Base-by-base conservation (phyloP, 768 basidiomycete species). In the Hericium alpestre region DNA sequence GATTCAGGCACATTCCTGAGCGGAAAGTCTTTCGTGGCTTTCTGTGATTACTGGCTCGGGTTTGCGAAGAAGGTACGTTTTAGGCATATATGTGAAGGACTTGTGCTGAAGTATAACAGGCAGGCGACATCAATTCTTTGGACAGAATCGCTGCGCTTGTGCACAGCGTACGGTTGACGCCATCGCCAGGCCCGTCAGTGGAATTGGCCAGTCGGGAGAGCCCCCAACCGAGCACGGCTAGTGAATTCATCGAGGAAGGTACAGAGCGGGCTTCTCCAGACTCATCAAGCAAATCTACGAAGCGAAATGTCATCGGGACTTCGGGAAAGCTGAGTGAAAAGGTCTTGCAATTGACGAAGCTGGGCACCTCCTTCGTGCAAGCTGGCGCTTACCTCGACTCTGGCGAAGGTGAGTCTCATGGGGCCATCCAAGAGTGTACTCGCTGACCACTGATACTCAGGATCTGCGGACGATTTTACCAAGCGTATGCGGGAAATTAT, bases 11-110 rank as follows among this genome's bases (percentile, higher is more conserved):
- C 38, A 0, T 84, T 85, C 59, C 60, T 80, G 56, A 67, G 67
- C 15, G 81, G 81, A 2, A 74, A 70, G 50, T 73, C 76, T 0
- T 91, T 86, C 63, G 59, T 80, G 13, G 72, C 73, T 8, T 79
- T 86, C 66, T 89, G 87, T 65, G 86, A 90, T 60, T 81, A 79
- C 55, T 89, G 89, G 82, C 76, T 81, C 61, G 72, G 70, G 18
- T 79, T 89, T 60, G 86, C 88, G 0, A 80, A 79, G 63, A 75
- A 75, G 72, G 89, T 86, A 51, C 56, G 75, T 68, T 0, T 27
- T 27, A 5, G 38, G 47, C 23, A 22, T 46, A 12, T 25, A 5
- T 32, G 51, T 52, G 25, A 22, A 23, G 15, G 9, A 6, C 55
- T 56, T 27, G 61, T 41, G 23, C 54, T 22, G 55, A 46, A 38